phyloP scores from a whole-genome alignment of 2,329 filamentous ascomycete species.

The Zalaria sp. region DNA sequence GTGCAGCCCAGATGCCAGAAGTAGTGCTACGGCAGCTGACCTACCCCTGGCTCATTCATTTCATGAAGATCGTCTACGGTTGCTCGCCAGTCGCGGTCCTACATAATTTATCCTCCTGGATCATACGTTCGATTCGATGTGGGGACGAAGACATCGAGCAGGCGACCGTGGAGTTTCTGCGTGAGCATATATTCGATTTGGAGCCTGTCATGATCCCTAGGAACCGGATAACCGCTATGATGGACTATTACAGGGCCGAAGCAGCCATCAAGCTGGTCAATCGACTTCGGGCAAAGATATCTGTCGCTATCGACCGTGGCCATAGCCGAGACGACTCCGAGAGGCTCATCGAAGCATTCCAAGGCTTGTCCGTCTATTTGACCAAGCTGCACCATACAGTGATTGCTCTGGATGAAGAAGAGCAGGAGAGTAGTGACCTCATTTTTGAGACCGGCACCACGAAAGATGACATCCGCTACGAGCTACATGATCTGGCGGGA shows the following conservation, averaged over 20 bases:
- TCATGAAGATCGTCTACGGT: neutral
- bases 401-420: neutral
- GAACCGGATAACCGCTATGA: slow-evolving; percentile 3
- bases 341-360: neutral
- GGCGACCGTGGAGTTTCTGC: slow-evolving; percentile 2
- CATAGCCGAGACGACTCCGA: neutral
- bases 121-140: neutral
- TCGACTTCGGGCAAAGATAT: neutral
- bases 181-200: slow-evolving; percentile 1
- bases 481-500: too few relatives aligned
- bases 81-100: neutral
- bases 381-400: neutral
- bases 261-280: neutral
- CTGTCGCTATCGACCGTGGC: neutral
- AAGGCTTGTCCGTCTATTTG: neutral
- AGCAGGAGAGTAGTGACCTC: neutral
- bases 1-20: too few relatives aligned
- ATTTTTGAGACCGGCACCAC: too few relatives aligned
- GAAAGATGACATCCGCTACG: too few relatives aligned
- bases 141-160: neutral
- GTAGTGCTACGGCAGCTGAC: too few relatives aligned
- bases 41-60: neutral
- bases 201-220: neutral
- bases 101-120: neutral
- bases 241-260: slow-evolving; percentile 6